Conservation (phyloP, 305 asterid genomes). For the Fraxinus angustifolia region DNA sequence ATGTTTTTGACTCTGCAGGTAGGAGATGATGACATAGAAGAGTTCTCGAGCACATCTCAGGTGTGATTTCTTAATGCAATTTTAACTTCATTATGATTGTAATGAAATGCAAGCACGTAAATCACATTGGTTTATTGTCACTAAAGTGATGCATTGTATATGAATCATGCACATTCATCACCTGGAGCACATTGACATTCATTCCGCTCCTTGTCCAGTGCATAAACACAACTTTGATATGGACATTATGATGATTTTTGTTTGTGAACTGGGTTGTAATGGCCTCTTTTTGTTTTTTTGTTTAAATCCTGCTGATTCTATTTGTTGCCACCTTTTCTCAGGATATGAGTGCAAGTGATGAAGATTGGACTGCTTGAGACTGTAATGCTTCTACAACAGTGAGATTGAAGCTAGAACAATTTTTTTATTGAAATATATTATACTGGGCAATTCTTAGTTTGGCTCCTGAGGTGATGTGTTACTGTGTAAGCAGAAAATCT, state of each 20-base stretch:
- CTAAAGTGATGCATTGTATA: slow-evolving; percentile 8
- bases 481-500: slow-evolving; percentile 1
- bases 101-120: neutral
- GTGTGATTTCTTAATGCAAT: slow-evolving; percentile 17
- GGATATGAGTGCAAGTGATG: slow-evolving; percentile 62
- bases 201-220: neutral
- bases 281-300: neutral
- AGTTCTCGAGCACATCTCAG: slow-evolving; percentile 52
- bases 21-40: slow-evolving; percentile 60
- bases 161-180: neutral
- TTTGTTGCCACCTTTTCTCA: slow-evolving; percentile 20
- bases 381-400: neutral
- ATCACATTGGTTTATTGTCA: neutral
- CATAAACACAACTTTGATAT: neutral
- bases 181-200: neutral
- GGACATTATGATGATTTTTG: neutral
- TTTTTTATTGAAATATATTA: neutral
- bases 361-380: slow-evolving; percentile 54
- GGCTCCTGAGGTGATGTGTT: slow-evolving; percentile 1
- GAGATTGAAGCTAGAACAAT: neutral
- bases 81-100: neutral
- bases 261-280: neutral
- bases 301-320: neutral
- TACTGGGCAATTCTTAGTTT: neutral
- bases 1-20: slow-evolving; percentile 34